Conservation (phyloP, 306 rosid genomes). For the Oemleria cerasiformis region DNA sequence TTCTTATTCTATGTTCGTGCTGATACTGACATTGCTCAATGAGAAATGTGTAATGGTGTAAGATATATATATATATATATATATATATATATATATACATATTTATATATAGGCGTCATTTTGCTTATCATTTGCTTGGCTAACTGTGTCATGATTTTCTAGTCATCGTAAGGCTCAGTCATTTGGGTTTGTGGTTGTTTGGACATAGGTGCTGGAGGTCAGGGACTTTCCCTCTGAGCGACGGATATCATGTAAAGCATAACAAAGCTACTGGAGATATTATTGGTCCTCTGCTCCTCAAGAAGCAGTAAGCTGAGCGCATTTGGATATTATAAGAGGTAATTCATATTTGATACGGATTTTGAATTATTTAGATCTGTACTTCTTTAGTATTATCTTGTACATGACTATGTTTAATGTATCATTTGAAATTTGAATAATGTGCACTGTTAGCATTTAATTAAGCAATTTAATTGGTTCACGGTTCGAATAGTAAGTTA, state of each 20-base stretch:
- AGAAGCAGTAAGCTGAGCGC: conserved; percentile 39
- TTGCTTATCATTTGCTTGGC: not conserved
- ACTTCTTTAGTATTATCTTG: not conserved
- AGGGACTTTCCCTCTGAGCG: conserved; percentile 80
- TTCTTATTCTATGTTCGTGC: no score
- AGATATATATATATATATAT: no score
- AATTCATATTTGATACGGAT: not conserved
- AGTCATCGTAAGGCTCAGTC: not conserved
- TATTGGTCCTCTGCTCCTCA: conserved; percentile 84
- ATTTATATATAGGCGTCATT: not conserved
- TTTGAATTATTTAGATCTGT: not conserved
- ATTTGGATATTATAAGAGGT: not conserved
- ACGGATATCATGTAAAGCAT: conserved; percentile 91
- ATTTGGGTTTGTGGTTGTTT: conserved; percentile 8
- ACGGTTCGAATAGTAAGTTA: not conserved
- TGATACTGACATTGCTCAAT: not conserved
- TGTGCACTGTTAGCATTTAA: not conserved
- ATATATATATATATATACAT: no score
- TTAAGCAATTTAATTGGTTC: not conserved
- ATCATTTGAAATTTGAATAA: not conserved
- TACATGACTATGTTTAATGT: not conserved
- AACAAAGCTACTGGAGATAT: conserved; percentile 88
- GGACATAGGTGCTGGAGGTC: conserved; percentile 88
- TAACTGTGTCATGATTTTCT: not conserved
- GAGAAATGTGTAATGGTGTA: not conserved